Percentiles rank a stretch among this genome's conserved stretches.
Conservation (phyloP, 768 basidiomycete species). For the Phaeotremella fagi region DNA sequence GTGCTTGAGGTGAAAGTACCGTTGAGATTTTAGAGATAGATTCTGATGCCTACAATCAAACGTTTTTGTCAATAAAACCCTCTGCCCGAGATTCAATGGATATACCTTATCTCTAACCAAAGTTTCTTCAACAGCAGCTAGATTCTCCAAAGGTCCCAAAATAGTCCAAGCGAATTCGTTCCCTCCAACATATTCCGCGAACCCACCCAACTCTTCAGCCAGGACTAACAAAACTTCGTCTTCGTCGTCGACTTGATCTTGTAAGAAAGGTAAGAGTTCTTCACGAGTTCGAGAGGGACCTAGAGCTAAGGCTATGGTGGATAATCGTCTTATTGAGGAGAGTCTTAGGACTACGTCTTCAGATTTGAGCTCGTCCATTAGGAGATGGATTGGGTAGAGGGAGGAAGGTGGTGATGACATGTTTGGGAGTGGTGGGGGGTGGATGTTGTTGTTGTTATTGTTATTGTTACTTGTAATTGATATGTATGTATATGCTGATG, state of each 20-base stretch:
- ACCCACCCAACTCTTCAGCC: slow-evolving; percentile 90
- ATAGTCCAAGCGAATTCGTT: slow-evolving; percentile 77
- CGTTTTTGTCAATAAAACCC: background rate
- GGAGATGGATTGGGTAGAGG: slow-evolving; percentile 88
- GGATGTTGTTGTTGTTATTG: too few relatives aligned
- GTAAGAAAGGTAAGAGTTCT: slow-evolving; percentile 92
- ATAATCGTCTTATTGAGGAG: slow-evolving; percentile 94
- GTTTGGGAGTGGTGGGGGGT: background rate
- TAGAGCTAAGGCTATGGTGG: slow-evolving; percentile 94
- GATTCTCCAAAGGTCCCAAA: slow-evolving; percentile 86
- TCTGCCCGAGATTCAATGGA: background rate
- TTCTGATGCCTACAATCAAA: slow-evolving; percentile 70
- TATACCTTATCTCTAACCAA: slow-evolving; percentile 92
- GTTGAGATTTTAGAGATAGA: slow-evolving; percentile 85
- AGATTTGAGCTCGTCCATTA: slow-evolving; percentile 96
- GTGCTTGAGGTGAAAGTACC: slow-evolving; percentile 68
- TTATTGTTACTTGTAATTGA: too few relatives aligned
- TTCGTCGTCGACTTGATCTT: slow-evolving; percentile 98
- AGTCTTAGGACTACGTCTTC: slow-evolving; percentile 94
- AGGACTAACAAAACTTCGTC: slow-evolving; percentile 95
- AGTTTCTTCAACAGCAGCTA: slow-evolving; percentile 95
- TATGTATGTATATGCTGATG: too few relatives aligned
- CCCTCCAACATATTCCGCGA: slow-evolving; percentile 93
- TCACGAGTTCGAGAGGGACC: slow-evolving; percentile 91
- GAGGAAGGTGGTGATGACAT: slow-evolving; percentile 10